Percentiles rank a stretch among this genome's conserved stretches.
phyloP scores from a whole-genome alignment of 176 grass and related monocot genomes.

The sorghum (Sorghum bicolor) region DNA sequence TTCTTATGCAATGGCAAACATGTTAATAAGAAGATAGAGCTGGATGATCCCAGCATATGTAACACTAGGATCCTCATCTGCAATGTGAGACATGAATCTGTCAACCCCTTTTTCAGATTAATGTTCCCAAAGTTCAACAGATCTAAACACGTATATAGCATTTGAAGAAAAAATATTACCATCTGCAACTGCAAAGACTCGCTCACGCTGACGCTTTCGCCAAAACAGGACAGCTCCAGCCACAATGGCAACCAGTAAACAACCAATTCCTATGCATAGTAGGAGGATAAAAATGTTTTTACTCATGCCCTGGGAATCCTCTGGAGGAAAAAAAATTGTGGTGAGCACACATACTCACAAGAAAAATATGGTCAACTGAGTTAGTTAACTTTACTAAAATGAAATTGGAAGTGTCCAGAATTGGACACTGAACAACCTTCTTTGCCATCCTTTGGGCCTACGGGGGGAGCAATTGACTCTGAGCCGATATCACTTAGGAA shows the following conservation, averaged over 20 bases:
- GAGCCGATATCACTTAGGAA: slow-evolving; percentile 40
- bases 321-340: slow-evolving; percentile 34
- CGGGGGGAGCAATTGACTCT: slow-evolving; percentile 24
- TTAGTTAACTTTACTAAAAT: not conserved
- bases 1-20: not conserved
- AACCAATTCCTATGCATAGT: slow-evolving; percentile 18
- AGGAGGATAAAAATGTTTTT: not conserved
- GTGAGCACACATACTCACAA: not conserved
- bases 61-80: slow-evolving; percentile 24
- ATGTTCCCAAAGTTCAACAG: not conserved
- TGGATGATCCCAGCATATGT: not conserved
- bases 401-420: not conserved
- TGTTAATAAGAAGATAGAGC: not conserved
- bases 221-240: slow-evolving; percentile 10
- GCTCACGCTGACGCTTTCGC: slow-evolving; percentile 40
- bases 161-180: slow-evolving; percentile 41
- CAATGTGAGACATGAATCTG: slow-evolving; percentile 11
- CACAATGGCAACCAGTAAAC: slow-evolving; percentile 18
- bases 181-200: slow-evolving; percentile 72
- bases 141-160: not conserved
- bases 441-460: slow-evolving; percentile 1
- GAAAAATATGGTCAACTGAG: not conserved
- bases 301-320: not conserved
- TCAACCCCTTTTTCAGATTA: slow-evolving; percentile 3
- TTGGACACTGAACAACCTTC: not conserved